Conservation (phyloP, 805 yeast genomes). For the Saccharomyces mikatae region DNA sequence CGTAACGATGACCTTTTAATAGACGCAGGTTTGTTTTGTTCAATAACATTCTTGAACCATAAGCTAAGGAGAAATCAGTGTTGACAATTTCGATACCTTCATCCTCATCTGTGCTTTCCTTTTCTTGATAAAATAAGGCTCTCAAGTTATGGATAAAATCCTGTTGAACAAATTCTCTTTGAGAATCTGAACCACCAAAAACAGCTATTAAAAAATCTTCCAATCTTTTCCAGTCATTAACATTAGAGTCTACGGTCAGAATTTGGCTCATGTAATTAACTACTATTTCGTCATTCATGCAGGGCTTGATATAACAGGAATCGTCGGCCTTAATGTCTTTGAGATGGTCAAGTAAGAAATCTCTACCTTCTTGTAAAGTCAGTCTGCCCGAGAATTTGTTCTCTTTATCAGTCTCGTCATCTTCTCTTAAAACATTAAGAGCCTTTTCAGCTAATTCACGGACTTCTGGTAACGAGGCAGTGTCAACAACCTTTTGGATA, state of each 20-base stretch:
- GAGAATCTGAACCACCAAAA: conserved; percentile 28
- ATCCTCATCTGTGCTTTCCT: conserved; percentile 45
- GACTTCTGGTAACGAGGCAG: conserved; percentile 93
- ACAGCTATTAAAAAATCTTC: conserved; percentile 43
- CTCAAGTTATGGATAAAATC: conserved; percentile 44
- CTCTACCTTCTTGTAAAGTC: conserved; percentile 43
- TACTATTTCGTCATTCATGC: conserved; percentile 27
- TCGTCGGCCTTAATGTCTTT: conserved; percentile 2
- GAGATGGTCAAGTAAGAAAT: conserved; percentile 32
- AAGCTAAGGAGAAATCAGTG: conserved; percentile 90
- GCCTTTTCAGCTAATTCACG: conserved; percentile 91
- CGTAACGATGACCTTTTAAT: conserved; percentile 92
- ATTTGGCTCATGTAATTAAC: conserved; percentile 45
- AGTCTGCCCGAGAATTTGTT: conserved; percentile 75
- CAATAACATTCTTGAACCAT: conserved; percentile 93
- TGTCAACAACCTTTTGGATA: conserved; percentile 74
- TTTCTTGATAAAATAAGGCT: conserved; percentile 42
- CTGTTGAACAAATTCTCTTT: conserved; percentile 31
- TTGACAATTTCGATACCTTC: conserved; percentile 90
- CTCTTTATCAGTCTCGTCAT: conserved; percentile 34
- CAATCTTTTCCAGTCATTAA: conserved; percentile 62
- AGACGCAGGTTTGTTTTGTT: conserved; percentile 86
- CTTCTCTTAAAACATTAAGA: conserved; percentile 62
- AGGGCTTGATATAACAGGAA: conserved; percentile 9
- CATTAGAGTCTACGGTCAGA: conserved; percentile 57